These are phyloP conservation scores for Ploettnerulaceae sp. DNA, from an alignment of 2,329 filamentous ascomycete genomes.

Conservation along the genomic window DNA sequence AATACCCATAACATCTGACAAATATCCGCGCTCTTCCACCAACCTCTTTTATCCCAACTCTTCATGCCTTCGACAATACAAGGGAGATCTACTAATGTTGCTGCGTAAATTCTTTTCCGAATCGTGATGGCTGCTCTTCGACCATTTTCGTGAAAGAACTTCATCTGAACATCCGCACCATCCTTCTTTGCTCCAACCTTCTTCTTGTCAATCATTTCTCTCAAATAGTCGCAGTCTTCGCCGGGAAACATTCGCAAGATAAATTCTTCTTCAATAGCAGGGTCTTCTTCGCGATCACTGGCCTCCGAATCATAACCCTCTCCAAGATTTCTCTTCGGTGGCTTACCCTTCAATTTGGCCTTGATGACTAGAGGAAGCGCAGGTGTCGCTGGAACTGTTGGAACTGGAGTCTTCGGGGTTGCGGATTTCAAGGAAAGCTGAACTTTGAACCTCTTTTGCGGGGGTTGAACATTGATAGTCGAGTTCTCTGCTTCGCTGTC, in stretches of 20 bases:
- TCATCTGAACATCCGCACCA: constrained; percentile 73
- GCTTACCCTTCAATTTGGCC: constrained; percentile 62
- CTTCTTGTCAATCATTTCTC: constrained; percentile 68
- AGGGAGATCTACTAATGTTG: constrained; percentile 63
- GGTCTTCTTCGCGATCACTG: constrained; percentile 82
- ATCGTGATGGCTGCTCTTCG: constrained; percentile 58
- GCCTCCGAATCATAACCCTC: constrained; percentile 97
- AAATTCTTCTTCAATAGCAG: constrained; percentile 83
- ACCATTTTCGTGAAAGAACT: constrained; percentile 66
- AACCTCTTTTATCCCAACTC: constrained; percentile 67
- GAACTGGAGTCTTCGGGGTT: constrained; percentile 13
- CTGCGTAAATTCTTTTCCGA: constrained; percentile 57
- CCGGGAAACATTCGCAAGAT: constrained; percentile 84
- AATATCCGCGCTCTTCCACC: constrained; percentile 71
- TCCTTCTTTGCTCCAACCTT: constrained; percentile 66
- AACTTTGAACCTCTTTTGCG: constrained; percentile 36
- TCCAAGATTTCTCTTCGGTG: constrained; percentile 65
- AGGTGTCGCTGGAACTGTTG: constrained; percentile 33
- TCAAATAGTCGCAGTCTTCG: constrained; percentile 78
- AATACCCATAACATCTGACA: constrained; percentile 68
- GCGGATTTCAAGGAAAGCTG: not conserved
- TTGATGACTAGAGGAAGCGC: constrained; percentile 40
- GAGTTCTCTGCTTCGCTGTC: constrained; percentile 42
- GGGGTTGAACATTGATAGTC: constrained; percentile 26
- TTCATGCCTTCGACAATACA: constrained; percentile 70